Conservation (phyloP, 2,329 filamentous ascomycete genomes). For the Pseudopithomyces maydicus region DNA sequence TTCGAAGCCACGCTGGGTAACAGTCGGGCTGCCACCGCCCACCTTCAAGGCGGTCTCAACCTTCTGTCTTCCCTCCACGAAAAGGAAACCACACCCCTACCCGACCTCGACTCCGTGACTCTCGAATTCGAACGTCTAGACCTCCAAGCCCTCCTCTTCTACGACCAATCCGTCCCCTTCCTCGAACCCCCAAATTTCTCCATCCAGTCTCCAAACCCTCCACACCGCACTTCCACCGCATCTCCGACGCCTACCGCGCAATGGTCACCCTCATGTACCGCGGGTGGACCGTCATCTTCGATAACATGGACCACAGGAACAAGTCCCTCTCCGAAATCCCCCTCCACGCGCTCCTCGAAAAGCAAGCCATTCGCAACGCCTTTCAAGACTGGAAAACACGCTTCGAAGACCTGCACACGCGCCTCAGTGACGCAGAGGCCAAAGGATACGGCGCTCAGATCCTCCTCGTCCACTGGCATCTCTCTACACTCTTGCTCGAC, state of each 20-base stretch:
- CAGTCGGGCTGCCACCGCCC: constrained; percentile 3
- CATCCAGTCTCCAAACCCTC: too few relatives aligned
- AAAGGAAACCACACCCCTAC: too few relatives aligned
- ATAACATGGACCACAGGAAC: background rate
- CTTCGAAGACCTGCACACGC: background rate
- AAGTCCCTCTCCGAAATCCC: background rate
- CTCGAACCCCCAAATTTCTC: background rate
- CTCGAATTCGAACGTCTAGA: constrained; percentile 8
- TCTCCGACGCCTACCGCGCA: constrained; percentile 4
- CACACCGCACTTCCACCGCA: background rate
- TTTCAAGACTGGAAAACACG: background rate
- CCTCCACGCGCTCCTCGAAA: background rate
- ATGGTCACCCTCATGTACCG: constrained; percentile 5
- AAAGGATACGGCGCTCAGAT: background rate
- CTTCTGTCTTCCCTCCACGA: background rate
- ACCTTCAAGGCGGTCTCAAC: constrained; percentile 8
- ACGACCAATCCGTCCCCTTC: constrained; percentile 2
- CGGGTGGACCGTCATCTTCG: constrained; percentile 1
- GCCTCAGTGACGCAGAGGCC: background rate
- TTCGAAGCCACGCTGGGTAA: constrained; percentile 9
- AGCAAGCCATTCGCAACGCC: background rate
- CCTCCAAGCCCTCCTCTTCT: constrained; percentile 6
- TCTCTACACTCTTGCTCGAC: constrained; percentile 6
- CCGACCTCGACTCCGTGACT: background rate
- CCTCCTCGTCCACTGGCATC: constrained; percentile 6